Conservation (phyloP, 164 flowering plant species). For the Protea cynaroides region DNA sequence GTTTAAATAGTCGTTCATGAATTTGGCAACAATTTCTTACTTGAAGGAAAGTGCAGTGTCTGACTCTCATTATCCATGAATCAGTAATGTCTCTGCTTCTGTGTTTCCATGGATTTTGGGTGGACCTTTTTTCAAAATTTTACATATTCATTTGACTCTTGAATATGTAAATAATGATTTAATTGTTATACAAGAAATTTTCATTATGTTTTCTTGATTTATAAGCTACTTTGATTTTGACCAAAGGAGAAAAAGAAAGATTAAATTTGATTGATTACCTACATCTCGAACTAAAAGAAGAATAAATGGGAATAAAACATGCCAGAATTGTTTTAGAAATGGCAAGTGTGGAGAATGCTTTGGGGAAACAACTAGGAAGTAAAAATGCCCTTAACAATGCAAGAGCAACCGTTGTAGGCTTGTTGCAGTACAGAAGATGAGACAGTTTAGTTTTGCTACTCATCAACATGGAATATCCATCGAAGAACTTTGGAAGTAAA, state of each 20-base stretch:
- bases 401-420: conserved; percentile 79
- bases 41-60: no score
- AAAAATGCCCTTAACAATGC: conserved; percentile 94
- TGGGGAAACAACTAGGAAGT: conserved; percentile 92
- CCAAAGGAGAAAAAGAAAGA: no score
- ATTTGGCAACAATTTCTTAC: background rate
- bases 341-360: conserved; percentile 96
- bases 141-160: no score
- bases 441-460: conserved; percentile 77
- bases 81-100: background rate
- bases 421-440: conserved; percentile 78
- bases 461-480: conserved; percentile 85
- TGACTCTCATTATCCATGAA: background rate
- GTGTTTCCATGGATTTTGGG: background rate
- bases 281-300: no score
- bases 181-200: no score
- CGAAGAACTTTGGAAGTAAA: conserved; percentile 96
- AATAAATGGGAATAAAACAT: no score
- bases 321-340: conserved; percentile 70
- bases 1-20: background rate
- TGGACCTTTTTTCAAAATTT: background rate
- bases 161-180: no score
- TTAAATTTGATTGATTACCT: no score
- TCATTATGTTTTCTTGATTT: no score
- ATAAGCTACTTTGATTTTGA: no score